Base-by-base conservation (phyloP, 495 filamentous ascomycete species). In the Hypoxylon fragiforme region DNA sequence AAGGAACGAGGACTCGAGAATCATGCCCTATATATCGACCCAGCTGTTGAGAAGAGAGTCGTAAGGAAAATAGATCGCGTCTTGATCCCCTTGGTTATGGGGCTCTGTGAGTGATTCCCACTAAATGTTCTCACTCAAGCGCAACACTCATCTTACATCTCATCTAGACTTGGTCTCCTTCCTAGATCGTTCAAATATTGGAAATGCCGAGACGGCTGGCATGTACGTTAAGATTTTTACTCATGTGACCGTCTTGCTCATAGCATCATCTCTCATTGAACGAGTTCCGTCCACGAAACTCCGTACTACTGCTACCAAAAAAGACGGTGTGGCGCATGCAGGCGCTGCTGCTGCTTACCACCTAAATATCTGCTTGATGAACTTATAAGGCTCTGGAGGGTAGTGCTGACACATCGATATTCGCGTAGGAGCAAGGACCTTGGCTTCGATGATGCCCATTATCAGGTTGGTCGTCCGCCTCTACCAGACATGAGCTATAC, bases 141-240 rank as follows among this genome's bases (percentile, higher is more conserved):
- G 38, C 41, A 15, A 36, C 16, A 43, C 53, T 54, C 21, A 41
- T 34, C n/a, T n/a, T n/a, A 30, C 50, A 44, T 12, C 15, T 19
- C 44, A 24, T 18, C 15, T 57, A 86, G 83, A 88, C 64, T 64
- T 88, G 3, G 71, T 88, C 22, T 71, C 85, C 4, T 85, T 85
- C 50, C 72, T 90, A 8, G 87, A 89, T 59, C 79, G 87, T 37
- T 86, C 82, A 24, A 89, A 89, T 50, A 67, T 83, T 44, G 85
- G 86, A 44, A 90, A 88, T 78, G 85, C 85, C 0, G 74, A 82
- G 59, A 84, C 67, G 12, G 77, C 76, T 0, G 77, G 77, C 18
- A 75, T 78, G 73, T 62, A 52, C 12, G 58, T 57, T 21, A 18
- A 20, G 7, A 12, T 22, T 20, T 15, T 8, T 44, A 19, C 14